phyloP scores from a whole-genome alignment of 2,329 filamentous ascomycete species.

The Elsinoe arachidis region DNA sequence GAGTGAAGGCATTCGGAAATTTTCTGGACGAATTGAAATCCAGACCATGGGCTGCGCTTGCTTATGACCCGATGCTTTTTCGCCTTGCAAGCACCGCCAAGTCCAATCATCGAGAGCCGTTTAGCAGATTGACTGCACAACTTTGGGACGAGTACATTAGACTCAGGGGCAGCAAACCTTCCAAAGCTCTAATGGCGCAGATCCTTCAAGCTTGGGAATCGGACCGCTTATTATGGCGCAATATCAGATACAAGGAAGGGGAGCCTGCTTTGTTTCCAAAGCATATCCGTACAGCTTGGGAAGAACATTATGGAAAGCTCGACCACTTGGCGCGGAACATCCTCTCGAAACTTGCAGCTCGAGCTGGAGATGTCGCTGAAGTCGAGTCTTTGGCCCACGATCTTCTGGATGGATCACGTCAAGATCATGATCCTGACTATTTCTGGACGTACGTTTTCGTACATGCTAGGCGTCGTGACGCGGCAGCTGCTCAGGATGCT shows the following conservation, averaged over 20 bases:
- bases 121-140: neutral
- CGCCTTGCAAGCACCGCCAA: neutral
- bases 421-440: neutral
- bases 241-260: neutral
- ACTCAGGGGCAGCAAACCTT: neutral
- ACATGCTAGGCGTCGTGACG: slow-evolving; percentile 60
- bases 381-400: slow-evolving; percentile 21
- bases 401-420: neutral
- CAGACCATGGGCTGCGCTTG: neutral
- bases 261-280: neutral
- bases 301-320: slow-evolving; percentile 22
- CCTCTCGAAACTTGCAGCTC: slow-evolving; percentile 18
- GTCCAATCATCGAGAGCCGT: neutral
- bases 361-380: slow-evolving; percentile 25
- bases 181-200: neutral
- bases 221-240: neutral
- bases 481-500: slow-evolving; percentile 48
- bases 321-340: slow-evolving; percentile 17
- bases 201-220: slow-evolving; percentile 5
- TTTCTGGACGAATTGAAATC: neutral
- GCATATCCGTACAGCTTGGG: slow-evolving; percentile 4
- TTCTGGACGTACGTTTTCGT: slow-evolving; percentile 55
- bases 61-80: slow-evolving; percentile 5
- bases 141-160: neutral
- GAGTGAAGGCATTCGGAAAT: neutral